Evolutionary conservation across 768 basidiomycete species (phyloP), one percentile per base, ranked within the genome.

Genomic region (Amylocystis lapponica): DNA sequence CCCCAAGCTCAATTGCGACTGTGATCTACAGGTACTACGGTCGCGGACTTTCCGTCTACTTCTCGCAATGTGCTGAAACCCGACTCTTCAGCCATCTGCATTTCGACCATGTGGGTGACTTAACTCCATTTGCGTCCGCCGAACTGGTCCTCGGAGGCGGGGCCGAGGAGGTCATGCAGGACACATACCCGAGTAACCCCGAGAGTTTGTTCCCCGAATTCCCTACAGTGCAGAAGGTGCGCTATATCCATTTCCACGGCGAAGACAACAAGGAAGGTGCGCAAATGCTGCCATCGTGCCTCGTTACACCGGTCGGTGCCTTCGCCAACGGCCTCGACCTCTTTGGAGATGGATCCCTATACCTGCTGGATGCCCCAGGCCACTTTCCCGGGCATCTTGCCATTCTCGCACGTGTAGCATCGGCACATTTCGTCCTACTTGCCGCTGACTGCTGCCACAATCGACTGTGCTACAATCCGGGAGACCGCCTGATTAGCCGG

Each of bases 381-480:
- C 79, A 82, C 54, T 53, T 78, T 23, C 57, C 62, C 1, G 80
- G 81, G 0, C 79, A 82, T 42, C 49, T 80, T 44, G 78, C 74
- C 47, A 46, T 74, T 27, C 68, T 79, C 10, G 75, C 66, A 5
- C 75, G 79, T 14, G 40, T 41, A 27, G 27, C 40, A 5, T 30
- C 40, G 9, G 23, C 20, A 14, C 14, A 5, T 4, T 41, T 41
- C 30, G 20, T 41, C 17, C 40, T 41, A 5, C 30, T 41, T 5
- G 40, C 40, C 5, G 40, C 27, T 12, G 40, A 33, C 13, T 36
- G 40, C 25, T 39, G 38, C 38, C 38, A 42, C 20, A 42, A 42
- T 21, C 41, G 41, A 10, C 30, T 16, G 25, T 42, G 41, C 33
- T 42, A 42, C 41, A 20, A 5, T 8, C 29, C 41, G 4, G 38